Evolutionary conservation across 495 filamentous ascomycete genomes (phyloP), one percentile per base, ranked within the genome.

Genomic region (Amphirosellinia nigrospora): DNA sequence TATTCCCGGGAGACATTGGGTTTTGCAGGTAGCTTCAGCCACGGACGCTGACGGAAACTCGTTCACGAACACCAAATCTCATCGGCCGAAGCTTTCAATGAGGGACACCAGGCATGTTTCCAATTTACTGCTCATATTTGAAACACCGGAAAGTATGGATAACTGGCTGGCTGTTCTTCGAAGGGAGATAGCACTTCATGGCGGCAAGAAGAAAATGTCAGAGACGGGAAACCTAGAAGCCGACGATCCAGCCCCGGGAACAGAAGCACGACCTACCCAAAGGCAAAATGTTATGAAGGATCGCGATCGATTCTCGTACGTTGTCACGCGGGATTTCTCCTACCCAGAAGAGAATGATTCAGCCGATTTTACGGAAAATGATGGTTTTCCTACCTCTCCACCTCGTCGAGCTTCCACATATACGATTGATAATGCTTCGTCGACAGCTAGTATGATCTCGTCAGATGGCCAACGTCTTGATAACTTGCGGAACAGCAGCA

Each of bases 1-100:
- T 3, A 96, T 99, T 70, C 94, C 94, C 0, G 96, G 96, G 30
- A 91, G 90, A 70, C 96, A 95, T 72, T 97, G 91, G 89, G 96
- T 99, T 2, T 75, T 99, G 61, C 96, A 98, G 74, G 87, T 98
- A 16, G 93, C 91, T n/a, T 91, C 94, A 59, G 85, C 86, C 23
- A 86, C 86, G 6, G 88, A 90, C 23, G 84, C 89, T 11, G 91
- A 96, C 36, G 86, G 85, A 26, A 77, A 79, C n/a, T 81, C 84
- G 7, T 70, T 82, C 13, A 84, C 89, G 5, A 79, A 83, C 59
- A 77, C 87, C 3, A 86, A 87, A 66, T 90, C 89, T n/a, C 80
- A 95, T 19, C 82, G 94, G 45, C 89, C 90, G 13, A 89, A 91
- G 59, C 84, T 97, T 58, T 88, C 91, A 6, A 89, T 94, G 36